Conservation (phyloP, 345 rosid genomes). For the Euphorbia pulcherrima region DNA sequence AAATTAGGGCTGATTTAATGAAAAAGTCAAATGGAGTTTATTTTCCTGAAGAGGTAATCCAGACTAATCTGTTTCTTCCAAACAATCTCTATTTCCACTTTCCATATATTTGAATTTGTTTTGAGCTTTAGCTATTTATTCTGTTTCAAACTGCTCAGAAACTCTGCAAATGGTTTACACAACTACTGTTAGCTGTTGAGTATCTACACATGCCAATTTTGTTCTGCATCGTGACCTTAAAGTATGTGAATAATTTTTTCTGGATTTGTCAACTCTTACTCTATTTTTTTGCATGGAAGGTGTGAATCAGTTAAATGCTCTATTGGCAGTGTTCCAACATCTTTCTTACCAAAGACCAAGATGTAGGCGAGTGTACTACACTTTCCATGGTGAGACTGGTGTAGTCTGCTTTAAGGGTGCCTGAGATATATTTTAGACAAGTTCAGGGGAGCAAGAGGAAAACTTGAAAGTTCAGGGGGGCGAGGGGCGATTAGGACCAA, state of each 20-base stretch:
- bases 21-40: conserved; percentile 79
- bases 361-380: too few relatives aligned
- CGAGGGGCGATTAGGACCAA: too few relatives aligned
- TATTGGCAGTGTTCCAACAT: conserved; percentile 85
- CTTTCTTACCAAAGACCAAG: conserved; percentile 95
- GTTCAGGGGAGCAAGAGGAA: too few relatives aligned
- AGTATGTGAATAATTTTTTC: conserved; percentile 36
- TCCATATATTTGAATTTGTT: not conserved
- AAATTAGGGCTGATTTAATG: conserved; percentile 87
- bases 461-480: too few relatives aligned
- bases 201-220: conserved; percentile 90
- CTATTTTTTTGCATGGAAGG: conserved; percentile 9
- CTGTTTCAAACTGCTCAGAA: conserved; percentile 41
- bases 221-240: conserved; percentile 95
- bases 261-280: conserved; percentile 16
- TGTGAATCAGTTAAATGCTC: conserved; percentile 25
- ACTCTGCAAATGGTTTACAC: conserved; percentile 97
- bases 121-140: conserved; percentile 18
- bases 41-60: conserved; percentile 93
- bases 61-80: not conserved
- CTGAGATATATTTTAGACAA: too few relatives aligned
- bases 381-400: too few relatives aligned
- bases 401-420: too few relatives aligned
- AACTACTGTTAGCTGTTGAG: conserved; percentile 83
- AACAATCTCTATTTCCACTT: too few relatives aligned